phyloP scores from a whole-genome alignment of 345 rosid genomes.

The Gossypium arboreum region DNA sequence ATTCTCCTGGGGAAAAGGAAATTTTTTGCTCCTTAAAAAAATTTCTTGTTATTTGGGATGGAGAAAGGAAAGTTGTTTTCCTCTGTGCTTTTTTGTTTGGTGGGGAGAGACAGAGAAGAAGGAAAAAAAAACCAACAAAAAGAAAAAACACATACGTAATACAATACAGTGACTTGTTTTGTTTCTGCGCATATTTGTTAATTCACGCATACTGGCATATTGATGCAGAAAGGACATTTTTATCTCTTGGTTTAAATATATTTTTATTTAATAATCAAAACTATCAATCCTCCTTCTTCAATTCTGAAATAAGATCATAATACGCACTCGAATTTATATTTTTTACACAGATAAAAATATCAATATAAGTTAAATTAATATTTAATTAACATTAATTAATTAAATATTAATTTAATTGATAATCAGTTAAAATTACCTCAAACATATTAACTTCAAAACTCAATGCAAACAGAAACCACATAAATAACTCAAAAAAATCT shows the following conservation, averaged over 20 bases:
- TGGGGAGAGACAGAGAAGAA: constrained; percentile 17
- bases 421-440: no score
- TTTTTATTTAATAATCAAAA: no score
- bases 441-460: no score
- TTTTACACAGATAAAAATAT: no score
- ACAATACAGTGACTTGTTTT: background rate
- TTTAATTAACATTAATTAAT: no score
- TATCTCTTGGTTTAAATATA: background rate
- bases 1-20: background rate
- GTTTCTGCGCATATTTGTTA: background rate
- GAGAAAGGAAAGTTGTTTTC: background rate
- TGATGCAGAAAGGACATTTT: background rate
- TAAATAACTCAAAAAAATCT: no score
- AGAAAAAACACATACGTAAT: background rate
- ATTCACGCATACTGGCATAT: no score
- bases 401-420: no score
- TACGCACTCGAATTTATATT: fast-evolving
- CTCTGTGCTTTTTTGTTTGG: background rate
- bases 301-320: no score
- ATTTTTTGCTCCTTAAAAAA: background rate
- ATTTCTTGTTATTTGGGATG: background rate
- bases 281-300: no score
- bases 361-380: no score
- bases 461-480: no score
- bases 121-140: constrained; percentile 12